Evolutionary conservation across 305 asterid genomes (phyloP).

Genomic region (Solanum hybrid): DNA sequence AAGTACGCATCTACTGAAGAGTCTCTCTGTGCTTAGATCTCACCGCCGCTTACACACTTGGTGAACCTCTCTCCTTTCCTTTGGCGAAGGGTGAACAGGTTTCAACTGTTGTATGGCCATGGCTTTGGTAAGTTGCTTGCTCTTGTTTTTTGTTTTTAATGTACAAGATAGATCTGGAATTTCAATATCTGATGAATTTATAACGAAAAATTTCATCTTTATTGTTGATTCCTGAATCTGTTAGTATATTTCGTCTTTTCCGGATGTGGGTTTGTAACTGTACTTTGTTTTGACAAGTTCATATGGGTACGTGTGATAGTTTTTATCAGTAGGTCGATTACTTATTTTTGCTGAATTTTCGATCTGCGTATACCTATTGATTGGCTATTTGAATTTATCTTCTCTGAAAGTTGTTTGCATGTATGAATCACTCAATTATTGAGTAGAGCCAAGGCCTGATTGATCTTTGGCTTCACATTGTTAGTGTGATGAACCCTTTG

Average conservation of each 20-base stretch:
- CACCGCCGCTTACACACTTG: background rate
- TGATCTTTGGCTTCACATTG: background rate
- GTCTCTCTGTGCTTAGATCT: background rate
- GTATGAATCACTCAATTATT: background rate
- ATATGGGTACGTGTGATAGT: background rate
- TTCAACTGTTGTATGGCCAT: constrained; percentile 32
- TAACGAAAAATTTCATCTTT: background rate
- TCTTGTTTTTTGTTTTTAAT: background rate
- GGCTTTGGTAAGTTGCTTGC: constrained; percentile 55
- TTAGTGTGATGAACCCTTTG: background rate
- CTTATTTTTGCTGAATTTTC: background rate
- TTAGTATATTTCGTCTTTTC: background rate
- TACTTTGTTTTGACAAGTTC: background rate
- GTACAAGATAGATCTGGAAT: constrained; percentile 22
- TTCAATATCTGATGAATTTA: background rate
- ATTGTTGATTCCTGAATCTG: background rate
- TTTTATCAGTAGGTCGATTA: background rate
- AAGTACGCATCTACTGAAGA: background rate
- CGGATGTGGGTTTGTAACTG: background rate
- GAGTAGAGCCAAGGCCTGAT: background rate
- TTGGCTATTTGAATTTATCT: background rate
- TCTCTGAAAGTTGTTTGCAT: background rate
- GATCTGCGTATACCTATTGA: background rate
- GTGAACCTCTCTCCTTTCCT: background rate
- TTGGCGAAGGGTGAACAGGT: constrained; percentile 11